These are phyloP conservation scores for Geotrichum carabidarum DNA, from an alignment of 1,139 yeast genomes.

Conservation along the genomic window DNA sequence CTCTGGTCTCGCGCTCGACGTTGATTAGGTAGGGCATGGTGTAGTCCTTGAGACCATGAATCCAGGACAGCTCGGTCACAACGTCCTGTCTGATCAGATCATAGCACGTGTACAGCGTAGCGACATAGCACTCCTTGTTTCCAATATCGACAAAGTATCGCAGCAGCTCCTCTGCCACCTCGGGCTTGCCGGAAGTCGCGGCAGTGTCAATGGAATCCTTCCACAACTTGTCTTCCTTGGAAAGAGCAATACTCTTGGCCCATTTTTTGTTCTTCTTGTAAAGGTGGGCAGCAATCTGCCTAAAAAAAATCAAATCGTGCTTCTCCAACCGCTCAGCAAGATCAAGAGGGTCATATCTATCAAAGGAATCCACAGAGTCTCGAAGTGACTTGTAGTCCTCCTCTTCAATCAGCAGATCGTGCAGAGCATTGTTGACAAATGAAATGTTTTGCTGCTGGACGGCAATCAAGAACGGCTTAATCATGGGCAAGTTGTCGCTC, in stretches of 20 bases:
- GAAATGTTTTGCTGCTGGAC: slow-evolving; percentile 87
- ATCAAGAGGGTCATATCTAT: slow-evolving; percentile 86
- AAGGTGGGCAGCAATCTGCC: slow-evolving; percentile 91
- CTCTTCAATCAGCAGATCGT: slow-evolving; percentile 91
- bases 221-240: slow-evolving; percentile 93
- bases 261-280: slow-evolving; percentile 93
- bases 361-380: slow-evolving; percentile 82
- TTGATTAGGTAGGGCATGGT: slow-evolving; percentile 91
- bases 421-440: slow-evolving; percentile 91
- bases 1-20: slow-evolving; percentile 67
- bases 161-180: slow-evolving; percentile 82
- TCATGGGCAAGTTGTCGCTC: slow-evolving; percentile 91
- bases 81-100: slow-evolving; percentile 74
- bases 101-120: slow-evolving; percentile 81
- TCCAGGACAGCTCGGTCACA: slow-evolving; percentile 87
- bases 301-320: slow-evolving; percentile 84
- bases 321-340: slow-evolving; percentile 90
- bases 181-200: slow-evolving; percentile 66
- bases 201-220: slow-evolving; percentile 91
- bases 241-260: slow-evolving; percentile 79
- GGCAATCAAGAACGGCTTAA: slow-evolving; percentile 88
- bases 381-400: slow-evolving; percentile 88
- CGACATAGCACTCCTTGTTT: slow-evolving; percentile 92
- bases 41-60: slow-evolving; percentile 72
- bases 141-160: slow-evolving; percentile 95